These are phyloP conservation scores for Mayamaea pseudoterrestris DNA, from an alignment of 108 stramenopile genomes.

Conservation along the genomic window DNA sequence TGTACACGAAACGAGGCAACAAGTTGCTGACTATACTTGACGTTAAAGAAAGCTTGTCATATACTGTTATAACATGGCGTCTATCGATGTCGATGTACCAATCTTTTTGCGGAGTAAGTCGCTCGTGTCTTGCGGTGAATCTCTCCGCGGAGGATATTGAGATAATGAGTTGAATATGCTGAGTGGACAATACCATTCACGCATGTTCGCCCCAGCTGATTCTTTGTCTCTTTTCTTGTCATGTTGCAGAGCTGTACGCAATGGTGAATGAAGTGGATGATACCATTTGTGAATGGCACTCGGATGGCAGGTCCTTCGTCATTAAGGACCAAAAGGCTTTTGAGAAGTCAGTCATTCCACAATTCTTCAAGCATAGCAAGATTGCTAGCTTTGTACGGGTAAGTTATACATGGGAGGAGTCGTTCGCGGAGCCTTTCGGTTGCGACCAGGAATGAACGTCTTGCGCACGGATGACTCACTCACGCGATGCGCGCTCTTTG, in stretches of 20 bases:
- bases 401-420: constrained; percentile 4
- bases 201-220: neutral
- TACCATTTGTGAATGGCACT: constrained; percentile 54
- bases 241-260: constrained; percentile 60
- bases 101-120: constrained; percentile 47
- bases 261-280: constrained; percentile 77
- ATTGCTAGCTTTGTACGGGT: constrained; percentile 63
- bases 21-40: no score
- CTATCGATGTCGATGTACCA: constrained; percentile 27
- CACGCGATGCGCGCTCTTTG: neutral
- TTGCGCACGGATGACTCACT: neutral
- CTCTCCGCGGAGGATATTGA: neutral
- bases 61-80: constrained; percentile 13
- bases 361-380: constrained; percentile 94
- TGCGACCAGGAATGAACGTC: neutral
- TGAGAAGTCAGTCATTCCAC: constrained; percentile 72
- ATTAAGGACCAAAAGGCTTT: constrained; percentile 61
- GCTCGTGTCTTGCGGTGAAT: neutral
- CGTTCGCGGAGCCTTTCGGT: neutral
- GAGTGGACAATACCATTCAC: neutral
- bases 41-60: no score
- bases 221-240: neutral
- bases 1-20: no score
- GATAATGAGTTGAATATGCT: neutral
- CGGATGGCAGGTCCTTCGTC: constrained; percentile 71